Evolutionary conservation across 2,329 filamentous ascomycete genomes (phyloP).

Genomic region (Seiridium unicorne): DNA sequence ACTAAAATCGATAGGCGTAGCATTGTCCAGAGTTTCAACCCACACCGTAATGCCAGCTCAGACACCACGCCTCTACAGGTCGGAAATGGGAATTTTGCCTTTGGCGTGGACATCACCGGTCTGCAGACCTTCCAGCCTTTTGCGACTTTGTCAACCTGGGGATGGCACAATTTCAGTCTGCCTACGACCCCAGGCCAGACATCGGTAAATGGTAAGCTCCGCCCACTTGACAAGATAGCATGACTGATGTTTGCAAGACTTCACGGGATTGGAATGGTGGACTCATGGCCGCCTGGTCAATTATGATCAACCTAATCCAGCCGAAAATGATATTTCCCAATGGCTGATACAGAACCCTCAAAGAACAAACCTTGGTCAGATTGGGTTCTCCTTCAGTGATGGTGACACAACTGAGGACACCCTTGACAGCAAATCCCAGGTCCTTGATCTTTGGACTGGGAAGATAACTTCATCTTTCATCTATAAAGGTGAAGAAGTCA

Average conservation of each 20-base stretch:
- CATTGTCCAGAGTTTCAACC: slow-evolving; percentile 42
- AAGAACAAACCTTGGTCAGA: slow-evolving; percentile 45
- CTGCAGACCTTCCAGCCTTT: slow-evolving; percentile 45
- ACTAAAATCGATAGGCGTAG: slow-evolving; percentile 26
- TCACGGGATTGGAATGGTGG: slow-evolving; percentile 40
- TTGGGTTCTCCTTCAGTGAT: slow-evolving; percentile 44
- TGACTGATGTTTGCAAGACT: slow-evolving; percentile 27
- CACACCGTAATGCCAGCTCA: slow-evolving; percentile 45
- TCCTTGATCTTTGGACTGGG: slow-evolving; percentile 47
- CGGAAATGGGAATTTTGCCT: slow-evolving; percentile 49
- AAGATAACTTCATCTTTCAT: slow-evolving; percentile 41
- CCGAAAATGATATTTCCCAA: slow-evolving; percentile 37
- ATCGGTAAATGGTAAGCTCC: slow-evolving; percentile 28
- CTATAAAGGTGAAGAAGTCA: slow-evolving; percentile 35
- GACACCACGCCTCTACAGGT: slow-evolving; percentile 50
- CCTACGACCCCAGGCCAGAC: slow-evolving; percentile 38
- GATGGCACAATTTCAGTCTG: slow-evolving; percentile 48
- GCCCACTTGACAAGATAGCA: background rate
- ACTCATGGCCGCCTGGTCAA: slow-evolving; percentile 39
- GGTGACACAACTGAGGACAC: slow-evolving; percentile 37
- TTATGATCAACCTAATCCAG: slow-evolving; percentile 40
- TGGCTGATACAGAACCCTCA: slow-evolving; percentile 50
- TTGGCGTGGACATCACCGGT: slow-evolving; percentile 45
- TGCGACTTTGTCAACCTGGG: slow-evolving; percentile 46
- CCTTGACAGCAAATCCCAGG: slow-evolving; percentile 37